Evolutionary conservation across 73 alveolate genomes (phyloP).

Genomic region (Uronychia setigera): DNA sequence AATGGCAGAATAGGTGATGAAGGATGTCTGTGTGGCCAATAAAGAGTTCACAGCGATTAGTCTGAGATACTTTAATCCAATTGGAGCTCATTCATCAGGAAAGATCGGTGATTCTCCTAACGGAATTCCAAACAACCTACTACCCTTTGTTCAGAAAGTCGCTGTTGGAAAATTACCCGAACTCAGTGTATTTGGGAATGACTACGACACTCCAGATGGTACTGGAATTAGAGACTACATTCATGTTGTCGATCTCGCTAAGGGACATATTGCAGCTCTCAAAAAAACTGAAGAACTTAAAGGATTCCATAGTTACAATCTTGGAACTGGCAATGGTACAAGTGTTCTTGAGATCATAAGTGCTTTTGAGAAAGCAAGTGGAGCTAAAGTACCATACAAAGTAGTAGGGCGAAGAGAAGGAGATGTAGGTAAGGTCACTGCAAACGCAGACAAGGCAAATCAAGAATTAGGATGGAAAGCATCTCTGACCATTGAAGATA

Average conservation of each 20-base stretch:
- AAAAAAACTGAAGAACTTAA: constrained; percentile 56
- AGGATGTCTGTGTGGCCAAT: constrained; percentile 63
- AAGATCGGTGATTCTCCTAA: constrained; percentile 95
- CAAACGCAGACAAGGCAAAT: constrained; percentile 89
- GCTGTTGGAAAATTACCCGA: constrained; percentile 88
- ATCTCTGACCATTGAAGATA: constrained; percentile 80
- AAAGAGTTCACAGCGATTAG: constrained; percentile 64
- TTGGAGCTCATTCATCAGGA: constrained; percentile 98
- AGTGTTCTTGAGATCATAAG: constrained; percentile 89
- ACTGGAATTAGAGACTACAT: constrained; percentile 97
- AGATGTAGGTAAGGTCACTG: constrained; percentile 84
- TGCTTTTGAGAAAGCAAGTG: constrained; percentile 88
- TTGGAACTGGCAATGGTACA: constrained; percentile 98
- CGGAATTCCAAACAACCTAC: constrained; percentile 91
- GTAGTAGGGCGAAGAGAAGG: constrained; percentile 94
- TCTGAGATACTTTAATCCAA: constrained; percentile 97
- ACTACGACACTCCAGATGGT: constrained; percentile 95
- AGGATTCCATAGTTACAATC: constrained; percentile 83
- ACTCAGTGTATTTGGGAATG: constrained; percentile 94
- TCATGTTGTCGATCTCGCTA: constrained; percentile 96
- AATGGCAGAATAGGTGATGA: constrained; percentile 71
- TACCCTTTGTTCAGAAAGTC: constrained; percentile 93
- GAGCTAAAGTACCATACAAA: constrained; percentile 71
- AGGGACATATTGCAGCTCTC: constrained; percentile 95
- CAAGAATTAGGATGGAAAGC: constrained; percentile 93